phyloP scores from a whole-genome alignment of 441 rosid genomes.

The Kokia cookei region DNA sequence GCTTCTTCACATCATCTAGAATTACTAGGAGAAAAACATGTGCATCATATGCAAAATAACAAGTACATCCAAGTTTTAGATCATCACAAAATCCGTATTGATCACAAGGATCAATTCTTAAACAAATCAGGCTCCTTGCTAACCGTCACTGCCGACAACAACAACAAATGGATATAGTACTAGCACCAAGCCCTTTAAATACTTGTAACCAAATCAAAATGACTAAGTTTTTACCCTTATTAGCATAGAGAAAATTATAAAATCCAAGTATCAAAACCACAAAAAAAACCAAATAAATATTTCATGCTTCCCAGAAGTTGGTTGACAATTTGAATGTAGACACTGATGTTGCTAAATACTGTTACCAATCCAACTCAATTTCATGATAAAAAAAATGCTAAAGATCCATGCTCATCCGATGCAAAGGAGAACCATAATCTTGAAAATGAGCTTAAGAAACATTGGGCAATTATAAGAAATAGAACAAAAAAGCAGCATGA shows the following conservation, averaged over 20 bases:
- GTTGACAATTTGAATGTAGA: background rate
- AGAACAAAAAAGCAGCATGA: background rate
- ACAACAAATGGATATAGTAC: no score
- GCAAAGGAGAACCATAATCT: background rate
- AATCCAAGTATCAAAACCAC: background rate
- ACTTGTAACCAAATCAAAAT: background rate
- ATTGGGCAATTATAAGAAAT: background rate
- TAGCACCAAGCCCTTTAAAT: background rate
- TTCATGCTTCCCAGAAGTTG: background rate
- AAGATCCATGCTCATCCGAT: background rate
- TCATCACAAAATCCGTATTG: background rate
- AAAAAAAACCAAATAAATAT: background rate
- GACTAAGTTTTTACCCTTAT: background rate
- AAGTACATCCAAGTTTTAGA: background rate
- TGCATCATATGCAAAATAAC: background rate
- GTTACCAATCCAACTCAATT: background rate
- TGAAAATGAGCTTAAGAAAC: background rate
- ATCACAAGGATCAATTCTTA: background rate
- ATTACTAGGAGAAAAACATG: background rate
- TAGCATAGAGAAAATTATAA: background rate
- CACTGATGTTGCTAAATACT: background rate
- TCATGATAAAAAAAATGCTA: background rate
- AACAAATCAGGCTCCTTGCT: background rate
- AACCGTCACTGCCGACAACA: background rate
- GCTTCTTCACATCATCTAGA: background rate